Evolutionary conservation across 2,329 filamentous ascomycete genomes (phyloP).

Genomic region (Rosellinia necatrix): DNA sequence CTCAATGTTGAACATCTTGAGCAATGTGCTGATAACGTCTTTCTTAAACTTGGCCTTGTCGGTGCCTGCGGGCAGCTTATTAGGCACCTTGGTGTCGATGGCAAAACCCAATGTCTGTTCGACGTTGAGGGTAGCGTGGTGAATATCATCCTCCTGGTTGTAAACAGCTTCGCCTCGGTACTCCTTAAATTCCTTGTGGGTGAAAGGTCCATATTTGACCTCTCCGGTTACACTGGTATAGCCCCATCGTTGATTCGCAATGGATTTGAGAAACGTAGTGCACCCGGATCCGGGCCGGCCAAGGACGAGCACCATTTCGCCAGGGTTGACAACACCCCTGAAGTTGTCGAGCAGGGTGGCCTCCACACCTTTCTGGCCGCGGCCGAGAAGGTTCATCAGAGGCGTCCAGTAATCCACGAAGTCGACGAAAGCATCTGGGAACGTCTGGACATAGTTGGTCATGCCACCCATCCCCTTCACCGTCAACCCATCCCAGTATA

Average conservation of each 20-base stretch:
- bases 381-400: conserved; percentile 64
- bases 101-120: conserved; percentile 87
- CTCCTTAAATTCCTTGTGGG: conserved; percentile 70
- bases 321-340: conserved; percentile 71
- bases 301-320: conserved; percentile 87
- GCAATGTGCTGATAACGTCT: conserved; percentile 71
- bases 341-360: conserved; percentile 76
- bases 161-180: conserved; percentile 86
- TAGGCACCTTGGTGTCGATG: conserved; percentile 81
- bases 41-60: conserved; percentile 76
- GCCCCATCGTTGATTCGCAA: conserved; percentile 66
- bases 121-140: conserved; percentile 84
- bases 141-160: conserved; percentile 84
- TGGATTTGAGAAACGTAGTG: conserved; percentile 70
- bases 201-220: conserved; percentile 77
- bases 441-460: conserved; percentile 74
- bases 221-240: conserved; percentile 66
- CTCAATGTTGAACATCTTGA: conserved; percentile 94
- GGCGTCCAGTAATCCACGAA: conserved; percentile 78
- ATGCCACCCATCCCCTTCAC: conserved; percentile 76
- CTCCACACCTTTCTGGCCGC: conserved; percentile 70
- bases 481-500: conserved; percentile 77
- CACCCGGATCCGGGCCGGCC: conserved; percentile 77
- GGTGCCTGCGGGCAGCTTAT: conserved; percentile 76
- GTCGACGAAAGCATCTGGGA: conserved; percentile 75